phyloP scores from a whole-genome alignment of 1,139 yeast genomes.

The Blastobotrys niveus region DNA sequence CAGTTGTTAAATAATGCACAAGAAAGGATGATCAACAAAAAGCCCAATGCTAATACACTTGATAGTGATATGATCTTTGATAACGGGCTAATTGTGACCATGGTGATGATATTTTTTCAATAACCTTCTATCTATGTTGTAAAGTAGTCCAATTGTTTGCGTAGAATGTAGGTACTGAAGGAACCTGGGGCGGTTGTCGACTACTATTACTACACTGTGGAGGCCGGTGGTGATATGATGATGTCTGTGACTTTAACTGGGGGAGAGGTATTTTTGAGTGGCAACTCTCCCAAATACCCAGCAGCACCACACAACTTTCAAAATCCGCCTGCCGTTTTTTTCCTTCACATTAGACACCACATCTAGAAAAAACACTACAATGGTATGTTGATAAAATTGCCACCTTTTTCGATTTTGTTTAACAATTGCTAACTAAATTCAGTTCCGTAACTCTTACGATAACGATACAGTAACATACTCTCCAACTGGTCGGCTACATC shows the following conservation, averaged over 20 bases:
- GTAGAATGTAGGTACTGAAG: too few relatives aligned
- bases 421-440: background rate
- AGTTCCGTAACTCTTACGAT: constrained; percentile 97
- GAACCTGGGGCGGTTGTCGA: too few relatives aligned
- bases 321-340: background rate
- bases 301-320: background rate
- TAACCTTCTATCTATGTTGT: too few relatives aligned
- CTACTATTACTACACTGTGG: too few relatives aligned
- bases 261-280: too few relatives aligned
- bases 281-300: too few relatives aligned
- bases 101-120: too few relatives aligned
- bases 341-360: constrained; percentile 4
- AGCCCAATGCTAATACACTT: constrained; percentile 69
- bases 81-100: constrained; percentile 46
- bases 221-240: too few relatives aligned
- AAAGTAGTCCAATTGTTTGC: too few relatives aligned
- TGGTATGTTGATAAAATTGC: constrained; percentile 9
- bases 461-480: constrained; percentile 97
- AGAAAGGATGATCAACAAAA: constrained; percentile 69
- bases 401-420: background rate
- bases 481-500: constrained; percentile 95
- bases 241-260: too few relatives aligned
- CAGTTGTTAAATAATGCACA: constrained; percentile 72
- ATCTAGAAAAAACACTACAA: constrained; percentile 1
- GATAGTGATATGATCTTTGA: constrained; percentile 71